Base-by-base conservation (phyloP, 495 filamentous ascomycete species). In the Xylaria palmicola region DNA sequence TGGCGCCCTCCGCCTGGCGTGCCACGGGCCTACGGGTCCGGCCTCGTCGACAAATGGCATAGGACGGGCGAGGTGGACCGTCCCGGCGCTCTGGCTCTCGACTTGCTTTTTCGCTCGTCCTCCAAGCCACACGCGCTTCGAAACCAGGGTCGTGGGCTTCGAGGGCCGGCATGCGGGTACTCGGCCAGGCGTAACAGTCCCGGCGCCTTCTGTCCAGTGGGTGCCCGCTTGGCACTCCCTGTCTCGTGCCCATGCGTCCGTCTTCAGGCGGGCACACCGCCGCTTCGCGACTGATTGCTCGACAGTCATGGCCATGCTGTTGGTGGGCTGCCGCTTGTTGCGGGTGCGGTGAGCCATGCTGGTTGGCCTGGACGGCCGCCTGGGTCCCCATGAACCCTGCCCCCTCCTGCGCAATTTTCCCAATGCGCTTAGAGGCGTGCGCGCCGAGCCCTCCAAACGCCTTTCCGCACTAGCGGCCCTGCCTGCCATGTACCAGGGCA, bases 391-490 rank as follows among this genome's bases (percentile, higher is more conserved):
- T 65, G 68, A 56, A 62, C 59, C 59, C 59, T 62, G 47, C 39
- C 27, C n/a, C 13, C 34, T 55, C 50, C 43, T 55, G 59, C 52
- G 59, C 51, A 62, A 56, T 36, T 62, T 56, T 56, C 52, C 59
- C 41, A 56, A 62, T 48, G 47, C 62, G 59, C 65, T 52, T 55
- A 62, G 64, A 60, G 59, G 59, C 49, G 40, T 62, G 59, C 20
- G 32, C 47, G 47, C 57, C 32, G 50, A 50, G 32, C 22, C 26
- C 64, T 62, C 39, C 56, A 59, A 53, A 59, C 48, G 59, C 68
- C 60, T 59, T 69, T 69, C 60, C 39, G 64, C 62, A 64, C 66
- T 71, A 71, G 64, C 47, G 59, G 57, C 48, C 60, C 47, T 64
- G 37, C 22, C 27, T 54, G 34, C 30, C 8, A 40, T 26, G 37